phyloP scores from a whole-genome alignment of 139 green algal genomes.

The Dunaliella primolecta region DNA sequence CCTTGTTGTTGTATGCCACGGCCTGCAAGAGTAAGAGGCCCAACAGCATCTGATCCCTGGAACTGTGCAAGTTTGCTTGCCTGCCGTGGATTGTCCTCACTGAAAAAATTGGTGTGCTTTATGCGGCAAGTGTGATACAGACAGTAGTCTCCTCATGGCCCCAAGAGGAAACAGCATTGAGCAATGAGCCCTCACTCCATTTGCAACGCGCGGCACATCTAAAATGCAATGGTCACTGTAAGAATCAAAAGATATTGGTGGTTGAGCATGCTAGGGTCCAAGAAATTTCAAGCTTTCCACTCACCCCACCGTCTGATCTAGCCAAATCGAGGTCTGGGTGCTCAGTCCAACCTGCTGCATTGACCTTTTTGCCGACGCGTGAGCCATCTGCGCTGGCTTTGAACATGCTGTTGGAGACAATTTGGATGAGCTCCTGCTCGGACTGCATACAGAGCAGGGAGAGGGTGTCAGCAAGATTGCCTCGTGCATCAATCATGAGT shows the following conservation, averaged over 20 bases:
- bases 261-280: too few relatives aligned
- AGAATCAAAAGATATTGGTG: too few relatives aligned
- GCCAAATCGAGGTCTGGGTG: neutral
- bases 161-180: too few relatives aligned
- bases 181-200: too few relatives aligned
- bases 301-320: neutral
- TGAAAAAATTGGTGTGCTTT: too few relatives aligned
- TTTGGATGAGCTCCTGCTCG: neutral
- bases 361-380: neutral
- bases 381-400: neutral
- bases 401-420: too few relatives aligned
- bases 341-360: neutral
- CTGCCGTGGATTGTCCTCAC: neutral
- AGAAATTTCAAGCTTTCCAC: neutral
- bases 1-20: constrained; percentile 17
- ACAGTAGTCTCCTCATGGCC: too few relatives aligned
- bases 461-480: neutral
- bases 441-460: neutral
- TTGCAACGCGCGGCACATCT: neutral
- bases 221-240: neutral
- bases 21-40: constrained; percentile 10
- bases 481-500: neutral
- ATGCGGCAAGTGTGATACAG: too few relatives aligned
- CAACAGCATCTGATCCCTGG: neutral
- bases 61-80: neutral